Base-by-base conservation (phyloP, 2,329 filamentous ascomycete genomes). In the Rachicladosporium sp. region DNA sequence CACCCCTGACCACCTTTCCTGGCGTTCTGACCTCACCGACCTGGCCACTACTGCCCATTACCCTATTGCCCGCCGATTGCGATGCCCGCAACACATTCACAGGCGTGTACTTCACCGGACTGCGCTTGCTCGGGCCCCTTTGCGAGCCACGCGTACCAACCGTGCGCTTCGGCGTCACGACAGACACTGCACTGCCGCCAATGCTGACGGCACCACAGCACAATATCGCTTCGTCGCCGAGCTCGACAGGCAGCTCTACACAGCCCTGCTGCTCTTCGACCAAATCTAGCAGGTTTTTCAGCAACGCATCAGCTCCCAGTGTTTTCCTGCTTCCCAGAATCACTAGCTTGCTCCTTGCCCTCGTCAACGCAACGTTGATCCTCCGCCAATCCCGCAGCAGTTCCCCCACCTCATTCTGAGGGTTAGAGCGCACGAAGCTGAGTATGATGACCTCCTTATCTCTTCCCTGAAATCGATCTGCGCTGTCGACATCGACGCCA, bases 391-490 rank as follows among this genome's bases (percentile, higher is more conserved):
- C 91, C 44, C 82, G 83, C 21, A 98, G 69, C 34, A 98, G 62
- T 40, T 96, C 91, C 11, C 91, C 91, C n/a, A 98, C 88, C 36
- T 73, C 76, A 46, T 79, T 76, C 1, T 74, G 72, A 13, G 88
- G 78, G 52, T 98, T 98, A 57, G 78, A 89, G 23, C 91, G 76
- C 10, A 96, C 91, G 23, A 93, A 79, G 40, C 78, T 85, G 6
- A 98, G 72, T 10, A 98, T 76, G 1, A 96, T 75, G 2, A 93
- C 80, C 55, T 94, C 87, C 58, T 98, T 98, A 63, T 98, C 91
- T 7, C 91, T 76, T 5, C 91, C 91, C 59, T 98, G 91, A 61
- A 94, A 98, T 33, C 89, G 86, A 62, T 98, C 91, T 3, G 91
- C 88, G 0, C 91, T 96, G 61, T 98, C 87, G 73, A 96, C 87